Evolutionary conservation across 2,329 filamentous ascomycete genomes (phyloP).

Genomic region (Ploettnerulaceae sp.): DNA sequence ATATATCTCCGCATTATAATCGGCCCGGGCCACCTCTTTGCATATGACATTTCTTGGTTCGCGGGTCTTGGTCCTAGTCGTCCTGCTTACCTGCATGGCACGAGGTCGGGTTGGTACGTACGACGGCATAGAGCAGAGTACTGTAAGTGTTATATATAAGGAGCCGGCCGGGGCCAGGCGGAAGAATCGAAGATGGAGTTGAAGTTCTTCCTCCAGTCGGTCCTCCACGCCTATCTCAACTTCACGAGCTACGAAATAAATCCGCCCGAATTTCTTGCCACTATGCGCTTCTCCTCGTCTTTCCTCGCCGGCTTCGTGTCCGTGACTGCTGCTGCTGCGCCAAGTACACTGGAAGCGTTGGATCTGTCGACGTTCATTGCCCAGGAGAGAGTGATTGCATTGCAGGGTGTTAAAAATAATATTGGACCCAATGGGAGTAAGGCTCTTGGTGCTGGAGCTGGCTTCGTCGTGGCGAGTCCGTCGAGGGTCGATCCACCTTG

Average conservation of each 20-base stretch:
- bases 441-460: constrained; percentile 43
- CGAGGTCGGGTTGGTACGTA: neutral
- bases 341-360: constrained; percentile 7
- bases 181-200: neutral
- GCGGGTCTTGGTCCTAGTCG: no score
- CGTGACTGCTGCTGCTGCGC: constrained; percentile 13
- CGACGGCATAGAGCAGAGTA: neutral
- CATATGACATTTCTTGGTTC: neutral
- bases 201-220: neutral
- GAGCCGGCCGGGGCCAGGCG: no score
- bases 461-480: constrained; percentile 51
- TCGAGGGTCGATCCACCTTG: constrained; percentile 50
- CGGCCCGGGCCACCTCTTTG: neutral
- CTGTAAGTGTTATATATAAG: neutral
- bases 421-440: constrained; percentile 48
- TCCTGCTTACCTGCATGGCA: no score
- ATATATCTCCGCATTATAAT: neutral
- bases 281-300: constrained; percentile 8
- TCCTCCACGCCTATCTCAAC: neutral
- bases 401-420: constrained; percentile 50
- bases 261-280: neutral
- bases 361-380: constrained; percentile 38
- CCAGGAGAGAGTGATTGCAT: constrained; percentile 42
- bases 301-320: constrained; percentile 7
- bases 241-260: neutral